Evolutionary conservation across 192 early-diverging fungal species (phyloP).

Genomic region (Kappamyces sp.): DNA sequence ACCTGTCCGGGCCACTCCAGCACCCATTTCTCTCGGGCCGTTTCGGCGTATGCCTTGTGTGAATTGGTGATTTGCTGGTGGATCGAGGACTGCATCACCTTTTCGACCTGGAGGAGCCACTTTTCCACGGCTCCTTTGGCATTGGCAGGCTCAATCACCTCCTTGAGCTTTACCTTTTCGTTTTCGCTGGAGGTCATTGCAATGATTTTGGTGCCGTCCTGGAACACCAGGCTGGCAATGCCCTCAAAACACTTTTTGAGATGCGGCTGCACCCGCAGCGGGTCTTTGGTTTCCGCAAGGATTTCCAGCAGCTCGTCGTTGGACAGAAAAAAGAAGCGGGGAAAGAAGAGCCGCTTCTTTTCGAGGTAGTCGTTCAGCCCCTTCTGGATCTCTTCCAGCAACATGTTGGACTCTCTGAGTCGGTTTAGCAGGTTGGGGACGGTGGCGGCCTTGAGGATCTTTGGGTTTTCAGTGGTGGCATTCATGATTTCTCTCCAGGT

Average conservation of each 20-base stretch:
- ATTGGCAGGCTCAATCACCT: slow-evolving; percentile 55
- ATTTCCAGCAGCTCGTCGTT: slow-evolving; percentile 60
- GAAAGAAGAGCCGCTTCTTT: slow-evolving; percentile 57
- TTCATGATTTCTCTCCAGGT: slow-evolving; percentile 59
- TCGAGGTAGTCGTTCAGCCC: slow-evolving; percentile 59
- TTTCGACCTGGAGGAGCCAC: slow-evolving; percentile 56
- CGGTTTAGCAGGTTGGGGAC: slow-evolving; percentile 34
- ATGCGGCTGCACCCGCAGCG: slow-evolving; percentile 53
- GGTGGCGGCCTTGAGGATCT: slow-evolving; percentile 41
- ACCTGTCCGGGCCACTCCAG: slow-evolving; percentile 55
- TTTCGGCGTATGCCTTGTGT: slow-evolving; percentile 49
- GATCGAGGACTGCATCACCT: slow-evolving; percentile 54
- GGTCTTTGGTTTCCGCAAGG: slow-evolving; percentile 56
- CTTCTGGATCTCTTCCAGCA: slow-evolving; percentile 59
- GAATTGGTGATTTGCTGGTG: slow-evolving; percentile 49
- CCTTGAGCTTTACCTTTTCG: slow-evolving; percentile 50
- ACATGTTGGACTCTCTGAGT: slow-evolving; percentile 44
- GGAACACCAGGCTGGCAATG: slow-evolving; percentile 50
- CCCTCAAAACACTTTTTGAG: slow-evolving; percentile 60
- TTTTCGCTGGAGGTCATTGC: slow-evolving; percentile 60
- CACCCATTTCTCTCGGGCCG: slow-evolving; percentile 48
- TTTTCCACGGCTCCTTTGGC: slow-evolving; percentile 58
- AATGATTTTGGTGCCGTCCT: slow-evolving; percentile 52
- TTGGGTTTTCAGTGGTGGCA: slow-evolving; percentile 42
- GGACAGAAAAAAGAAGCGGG: slow-evolving; percentile 58